A percentile compares a stretch with the other conserved stretches of the same genome.
Conservation (phyloP, 2,329 filamentous ascomycete genomes). For the Clarireedia paspali region DNA sequence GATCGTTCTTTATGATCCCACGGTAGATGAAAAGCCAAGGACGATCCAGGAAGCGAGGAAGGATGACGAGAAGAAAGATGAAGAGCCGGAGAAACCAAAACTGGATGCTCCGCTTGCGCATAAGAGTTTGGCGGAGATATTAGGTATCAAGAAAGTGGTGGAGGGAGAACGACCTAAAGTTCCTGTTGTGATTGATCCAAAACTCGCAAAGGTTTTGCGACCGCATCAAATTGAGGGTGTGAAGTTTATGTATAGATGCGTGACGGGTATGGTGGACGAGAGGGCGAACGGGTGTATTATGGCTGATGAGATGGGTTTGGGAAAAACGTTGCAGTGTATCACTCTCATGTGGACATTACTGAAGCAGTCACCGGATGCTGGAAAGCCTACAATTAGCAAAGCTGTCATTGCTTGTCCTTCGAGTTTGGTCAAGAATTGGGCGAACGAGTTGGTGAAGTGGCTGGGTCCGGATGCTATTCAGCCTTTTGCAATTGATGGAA, state of each 20-base stretch:
- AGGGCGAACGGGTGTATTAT: conserved; percentile 98
- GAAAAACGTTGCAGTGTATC: conserved; percentile 96
- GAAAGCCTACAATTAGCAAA: conserved; percentile 88
- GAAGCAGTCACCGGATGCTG: conserved; percentile 93
- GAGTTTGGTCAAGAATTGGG: conserved; percentile 95
- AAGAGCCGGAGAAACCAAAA: conserved; percentile 38
- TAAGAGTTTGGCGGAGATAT: conserved; percentile 89
- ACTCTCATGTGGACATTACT: conserved; percentile 92
- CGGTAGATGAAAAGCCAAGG: conserved; percentile 74
- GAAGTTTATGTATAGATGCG: conserved; percentile 92
- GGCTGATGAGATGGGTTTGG: conserved; percentile 98
- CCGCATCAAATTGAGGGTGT: conserved; percentile 98
- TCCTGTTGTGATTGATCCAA: conserved; percentile 95
- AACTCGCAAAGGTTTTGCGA: conserved; percentile 77
- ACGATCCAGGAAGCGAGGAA: conserved; percentile 36
- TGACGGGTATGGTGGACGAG: conserved; percentile 89
- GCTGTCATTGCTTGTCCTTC: conserved; percentile 95
- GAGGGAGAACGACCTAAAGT: conserved; percentile 73
- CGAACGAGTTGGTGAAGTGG: conserved; percentile 95
- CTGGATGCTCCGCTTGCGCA: conserved; percentile 78
- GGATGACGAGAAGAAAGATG: conserved; percentile 35
- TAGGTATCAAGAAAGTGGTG: conserved; percentile 90
- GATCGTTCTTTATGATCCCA: conserved; percentile 93
- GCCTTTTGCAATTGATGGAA: conserved; percentile 94
- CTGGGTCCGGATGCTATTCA: conserved; percentile 83